A percentile compares a stretch with the other conserved stretches of the same genome.
Conservation (phyloP, 805 yeast species). For the Wickerhamomyces pijperi region DNA sequence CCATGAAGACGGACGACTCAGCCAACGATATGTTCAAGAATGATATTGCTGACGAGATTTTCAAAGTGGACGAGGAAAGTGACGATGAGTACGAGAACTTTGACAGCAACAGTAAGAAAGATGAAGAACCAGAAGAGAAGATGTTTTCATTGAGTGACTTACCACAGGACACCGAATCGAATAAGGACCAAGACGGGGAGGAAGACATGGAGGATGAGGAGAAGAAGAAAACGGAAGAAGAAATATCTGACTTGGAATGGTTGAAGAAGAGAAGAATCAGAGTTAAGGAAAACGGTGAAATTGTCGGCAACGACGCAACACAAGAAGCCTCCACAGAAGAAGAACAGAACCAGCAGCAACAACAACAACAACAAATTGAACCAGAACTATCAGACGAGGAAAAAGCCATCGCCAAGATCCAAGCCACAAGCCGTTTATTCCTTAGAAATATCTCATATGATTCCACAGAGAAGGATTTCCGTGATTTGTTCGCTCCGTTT, state of each 20-base stretch:
- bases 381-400: constrained; percentile 27
- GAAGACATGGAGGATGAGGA: constrained; percentile 9
- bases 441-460: constrained; percentile 76
- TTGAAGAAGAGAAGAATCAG: constrained; percentile 62
- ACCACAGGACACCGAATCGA: constrained; percentile 7
- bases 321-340: constrained; percentile 1
- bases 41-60: constrained; percentile 16
- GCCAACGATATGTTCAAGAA: constrained; percentile 10
- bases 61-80: constrained; percentile 25
- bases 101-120: constrained; percentile 17
- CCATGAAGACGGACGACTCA: constrained; percentile 19
- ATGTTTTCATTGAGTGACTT: constrained; percentile 33
- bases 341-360: background rate
- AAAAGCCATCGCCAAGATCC: constrained; percentile 37
- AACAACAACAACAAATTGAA: constrained; percentile 7
- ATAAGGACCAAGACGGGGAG: constrained; percentile 16
- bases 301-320: constrained; percentile 6
- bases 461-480: constrained; percentile 71
- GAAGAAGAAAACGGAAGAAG: constrained; percentile 33
- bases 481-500: constrained; percentile 46
- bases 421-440: constrained; percentile 71
- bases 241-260: constrained; percentile 79
- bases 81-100: constrained; percentile 33
- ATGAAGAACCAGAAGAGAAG: constrained; percentile 28
- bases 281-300: constrained; percentile 39